Percentiles rank a stretch among this genome's conserved stretches.
phyloP scores from a whole-genome alignment of 1,139 yeast species.

The Suhomyces coccinellae region DNA sequence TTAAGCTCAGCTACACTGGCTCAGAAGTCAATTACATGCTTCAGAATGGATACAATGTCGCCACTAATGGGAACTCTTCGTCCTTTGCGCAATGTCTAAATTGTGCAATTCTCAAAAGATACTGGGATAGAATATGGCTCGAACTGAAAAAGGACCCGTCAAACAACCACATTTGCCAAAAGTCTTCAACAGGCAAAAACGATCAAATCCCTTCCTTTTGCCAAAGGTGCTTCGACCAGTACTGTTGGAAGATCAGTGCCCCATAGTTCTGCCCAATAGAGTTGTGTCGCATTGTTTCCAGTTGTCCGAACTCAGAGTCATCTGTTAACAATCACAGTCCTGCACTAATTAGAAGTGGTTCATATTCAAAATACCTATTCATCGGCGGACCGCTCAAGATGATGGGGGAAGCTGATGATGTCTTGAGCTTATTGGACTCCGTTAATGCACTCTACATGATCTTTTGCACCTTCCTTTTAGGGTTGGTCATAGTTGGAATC shows the following conservation, averaged over 20 bases:
- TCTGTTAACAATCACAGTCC: background rate
- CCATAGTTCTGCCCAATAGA: no score
- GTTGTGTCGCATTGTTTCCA: background rate
- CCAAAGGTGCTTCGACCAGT: conserved; percentile 21
- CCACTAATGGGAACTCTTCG: conserved; percentile 46
- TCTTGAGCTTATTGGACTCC: conserved; percentile 16
- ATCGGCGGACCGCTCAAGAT: background rate
- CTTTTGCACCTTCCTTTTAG: conserved; percentile 35
- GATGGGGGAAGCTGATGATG: background rate
- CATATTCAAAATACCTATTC: background rate
- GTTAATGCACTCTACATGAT: conserved; percentile 43
- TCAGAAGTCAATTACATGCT: conserved; percentile 47
- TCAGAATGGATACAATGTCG: conserved; percentile 52
- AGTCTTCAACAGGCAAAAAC: background rate
- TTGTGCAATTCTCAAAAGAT: conserved; percentile 59
- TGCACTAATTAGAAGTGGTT: background rate
- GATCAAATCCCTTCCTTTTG: conserved; percentile 21
- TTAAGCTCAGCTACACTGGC: conserved; percentile 50
- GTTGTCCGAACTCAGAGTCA: background rate
- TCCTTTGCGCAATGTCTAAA: conserved; percentile 52
- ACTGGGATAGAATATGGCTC: conserved; percentile 40
- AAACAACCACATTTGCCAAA: background rate
- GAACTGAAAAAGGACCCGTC: background rate
- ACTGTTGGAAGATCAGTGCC: conserved; percentile 20
- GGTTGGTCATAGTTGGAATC: conserved; percentile 42